Evolutionary conservation across 164 flowering plant genomes (phyloP), one percentile per base, ranked within the genome.

Genomic region (Pachysandra terminalis): DNA sequence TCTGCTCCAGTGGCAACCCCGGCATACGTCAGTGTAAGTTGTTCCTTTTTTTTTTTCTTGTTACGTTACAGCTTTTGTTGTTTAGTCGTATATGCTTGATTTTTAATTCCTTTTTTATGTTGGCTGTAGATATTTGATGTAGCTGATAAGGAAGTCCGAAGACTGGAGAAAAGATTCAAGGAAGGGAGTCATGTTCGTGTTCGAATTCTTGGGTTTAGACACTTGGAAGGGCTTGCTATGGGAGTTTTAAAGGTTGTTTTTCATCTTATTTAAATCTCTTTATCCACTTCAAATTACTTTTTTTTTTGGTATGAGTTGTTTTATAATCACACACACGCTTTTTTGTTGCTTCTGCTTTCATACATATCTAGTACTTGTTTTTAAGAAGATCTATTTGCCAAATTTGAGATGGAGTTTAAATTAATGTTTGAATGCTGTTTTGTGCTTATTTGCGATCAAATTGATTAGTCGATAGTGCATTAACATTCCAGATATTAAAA

Each of bases 171-270:
- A 67, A 90, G 68, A 65, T 90, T 78, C 55, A 91, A 81, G 80
- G 96, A 83, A 76, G 96, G 97, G 17, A 84, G 73, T 56, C 61
- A 6, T 61, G 87, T 88, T 68, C 93, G 97, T 68, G 88, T 81
- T 70, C 86, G 99, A 61, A 77, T 96, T 77, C 83, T 85, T 74
- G 96, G 97, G 15, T 85, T 79, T 67, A 86, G 85, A 80, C 87
- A 83, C 65, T 66, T 96, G 80, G 98, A 96, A 78, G 99, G 99
- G 56, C 76, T 90, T 59, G 96, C 97, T 7, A 80, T 82, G 70
- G 96, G 96, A 24, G 64, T 73, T 69, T 75, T 91, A 58, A 96
- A 96, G 98, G 99, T 95, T 61, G 48, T 58, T 37, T 25, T 26
- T 41, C 49, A 54, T 35, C n/a, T 63, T 61, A 61, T 17, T 53